These are phyloP conservation scores for Camellia granthamiana DNA, from an alignment of 148 eudicot species.

Conservation along the genomic window DNA sequence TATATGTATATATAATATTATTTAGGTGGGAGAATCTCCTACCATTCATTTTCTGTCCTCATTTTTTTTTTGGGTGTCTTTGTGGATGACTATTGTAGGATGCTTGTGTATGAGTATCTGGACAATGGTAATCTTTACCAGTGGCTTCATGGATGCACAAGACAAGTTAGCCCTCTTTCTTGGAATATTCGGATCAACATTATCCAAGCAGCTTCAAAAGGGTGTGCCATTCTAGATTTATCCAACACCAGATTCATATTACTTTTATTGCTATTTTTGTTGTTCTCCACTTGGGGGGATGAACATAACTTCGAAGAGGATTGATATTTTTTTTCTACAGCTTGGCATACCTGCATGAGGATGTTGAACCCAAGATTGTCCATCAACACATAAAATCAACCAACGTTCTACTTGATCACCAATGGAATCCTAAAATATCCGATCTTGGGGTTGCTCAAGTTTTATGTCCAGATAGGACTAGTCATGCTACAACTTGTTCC, in stretches of 20 bases:
- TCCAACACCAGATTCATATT: background rate
- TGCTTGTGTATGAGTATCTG: slow-evolving; percentile 44
- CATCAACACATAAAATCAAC: slow-evolving; percentile 44
- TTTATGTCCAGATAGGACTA: slow-evolving; percentile 24
- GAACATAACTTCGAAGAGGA: background rate
- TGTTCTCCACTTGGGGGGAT: too few relatives aligned
- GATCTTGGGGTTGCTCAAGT: slow-evolving; percentile 27
- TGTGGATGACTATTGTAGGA: slow-evolving; percentile 19
- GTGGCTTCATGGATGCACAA: slow-evolving; percentile 41
- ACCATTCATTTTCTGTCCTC: background rate
- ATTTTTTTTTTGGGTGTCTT: background rate
- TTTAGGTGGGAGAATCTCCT: background rate
- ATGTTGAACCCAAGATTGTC: slow-evolving; percentile 27
- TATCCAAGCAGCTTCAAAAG: slow-evolving; percentile 44
- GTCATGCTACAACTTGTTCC: slow-evolving; percentile 8
- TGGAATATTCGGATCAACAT: slow-evolving; percentile 45
- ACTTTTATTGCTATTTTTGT: background rate
- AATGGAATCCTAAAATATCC: slow-evolving; percentile 48
- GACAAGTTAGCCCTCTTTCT: slow-evolving; percentile 27
- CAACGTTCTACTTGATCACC: slow-evolving; percentile 37
- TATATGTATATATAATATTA: too few relatives aligned
- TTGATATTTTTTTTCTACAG: slow-evolving; percentile 16
- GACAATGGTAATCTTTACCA: slow-evolving; percentile 46
- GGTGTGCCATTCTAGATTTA: slow-evolving; percentile 19
- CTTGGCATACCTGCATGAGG: slow-evolving; percentile 46